These are phyloP conservation scores for Amniculicola lignicola DNA, from an alignment of 495 filamentous ascomycete genomes.

Conservation along the genomic window DNA sequence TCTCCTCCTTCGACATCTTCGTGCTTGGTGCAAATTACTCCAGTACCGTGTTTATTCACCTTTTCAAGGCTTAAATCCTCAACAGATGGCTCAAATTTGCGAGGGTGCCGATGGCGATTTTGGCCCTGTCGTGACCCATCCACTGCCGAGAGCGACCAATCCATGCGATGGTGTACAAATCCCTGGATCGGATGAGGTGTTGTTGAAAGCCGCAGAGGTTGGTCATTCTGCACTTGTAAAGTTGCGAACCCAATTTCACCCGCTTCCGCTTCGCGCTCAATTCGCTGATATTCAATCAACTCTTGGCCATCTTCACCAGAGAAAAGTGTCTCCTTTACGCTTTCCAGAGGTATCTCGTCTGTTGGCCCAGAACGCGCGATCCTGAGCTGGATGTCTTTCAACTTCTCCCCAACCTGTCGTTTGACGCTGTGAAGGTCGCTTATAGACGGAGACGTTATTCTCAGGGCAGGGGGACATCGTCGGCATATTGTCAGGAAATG, in stretches of 20 bases:
- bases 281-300: constrained; percentile 3
- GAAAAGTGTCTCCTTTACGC: not conserved
- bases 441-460: constrained; percentile 4
- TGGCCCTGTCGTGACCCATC: not conserved
- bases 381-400: constrained; percentile 3
- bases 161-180: constrained; percentile 1
- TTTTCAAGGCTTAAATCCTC: constrained; percentile 2
- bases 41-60: not conserved
- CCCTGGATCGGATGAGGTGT: not conserved
- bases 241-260: not conserved
- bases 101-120: constrained; percentile 3
- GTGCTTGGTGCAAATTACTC: not conserved
- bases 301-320: not conserved
- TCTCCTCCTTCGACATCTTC: constrained; percentile 1
- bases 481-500: not conserved
- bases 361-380: constrained; percentile 2
- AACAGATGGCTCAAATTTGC: not conserved
- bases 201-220: not conserved
- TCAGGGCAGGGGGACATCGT: not conserved
- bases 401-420: not conserved
- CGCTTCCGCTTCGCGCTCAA: not conserved
- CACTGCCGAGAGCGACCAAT: constrained; percentile 11
- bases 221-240: not conserved
- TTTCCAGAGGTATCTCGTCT: constrained; percentile 2
- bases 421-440: not conserved